Percentiles rank a stretch among this genome's conserved stretches.
Conservation (phyloP, 805 yeast species). For the Wickerhamomyces bisporus region DNA sequence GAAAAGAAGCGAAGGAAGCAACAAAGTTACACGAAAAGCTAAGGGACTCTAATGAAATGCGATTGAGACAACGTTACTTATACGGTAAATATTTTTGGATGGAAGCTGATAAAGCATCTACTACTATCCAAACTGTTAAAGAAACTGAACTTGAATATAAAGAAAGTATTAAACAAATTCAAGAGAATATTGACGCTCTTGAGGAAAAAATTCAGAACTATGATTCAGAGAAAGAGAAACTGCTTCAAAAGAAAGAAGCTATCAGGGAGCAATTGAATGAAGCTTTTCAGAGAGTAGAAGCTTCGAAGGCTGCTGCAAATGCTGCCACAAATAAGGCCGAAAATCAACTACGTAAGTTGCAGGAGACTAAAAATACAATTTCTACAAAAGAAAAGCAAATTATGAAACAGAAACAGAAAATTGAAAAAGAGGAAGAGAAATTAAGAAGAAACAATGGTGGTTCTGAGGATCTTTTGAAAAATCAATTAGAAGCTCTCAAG, state of each 20-base stretch:
- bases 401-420: constrained; percentile 11
- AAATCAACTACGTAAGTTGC: constrained; percentile 14
- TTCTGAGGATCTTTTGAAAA: constrained; percentile 14
- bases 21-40: constrained; percentile 34
- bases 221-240: constrained; percentile 1
- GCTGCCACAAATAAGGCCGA: constrained; percentile 9
- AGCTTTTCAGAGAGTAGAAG: constrained; percentile 13
- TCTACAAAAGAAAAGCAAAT: constrained; percentile 16
- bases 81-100: constrained; percentile 49
- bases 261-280: constrained; percentile 15
- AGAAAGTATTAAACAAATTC: constrained; percentile 6
- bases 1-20: constrained; percentile 38
- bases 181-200: constrained; percentile 2
- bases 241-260: constrained; percentile 5
- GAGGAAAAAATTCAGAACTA: constrained; percentile 2
- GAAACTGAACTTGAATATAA: constrained; percentile 11
- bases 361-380: constrained; percentile 15
- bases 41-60: constrained; percentile 35
- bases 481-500: constrained; percentile 7
- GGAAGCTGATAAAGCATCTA: constrained; percentile 25
- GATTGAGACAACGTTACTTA: constrained; percentile 32
- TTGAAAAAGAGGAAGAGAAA: constrained; percentile 21
- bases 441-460: constrained; percentile 25
- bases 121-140: constrained; percentile 7
- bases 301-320: constrained; percentile 8